Conservation (phyloP, 1,284 basidiomycete genomes). For the Ustilago crameri region DNA sequence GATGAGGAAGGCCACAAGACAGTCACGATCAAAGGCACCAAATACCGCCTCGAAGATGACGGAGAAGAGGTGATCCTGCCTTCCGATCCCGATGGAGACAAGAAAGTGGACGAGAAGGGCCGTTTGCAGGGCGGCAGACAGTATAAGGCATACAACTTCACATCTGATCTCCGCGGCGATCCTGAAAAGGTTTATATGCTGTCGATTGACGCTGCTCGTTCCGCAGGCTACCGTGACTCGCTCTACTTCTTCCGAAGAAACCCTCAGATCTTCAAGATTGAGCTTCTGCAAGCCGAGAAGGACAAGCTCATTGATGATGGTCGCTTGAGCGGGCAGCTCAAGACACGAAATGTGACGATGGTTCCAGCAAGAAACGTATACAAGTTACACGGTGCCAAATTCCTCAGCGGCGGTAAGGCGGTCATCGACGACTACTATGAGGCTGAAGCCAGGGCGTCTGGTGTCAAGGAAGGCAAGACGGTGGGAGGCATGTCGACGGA, state of each 20-base stretch:
- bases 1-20: constrained; percentile 70
- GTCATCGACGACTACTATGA: constrained; percentile 96
- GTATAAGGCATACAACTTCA: constrained; percentile 89
- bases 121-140: constrained; percentile 84
- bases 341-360: constrained; percentile 90
- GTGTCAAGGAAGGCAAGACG: constrained; percentile 64
- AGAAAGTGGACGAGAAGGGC: constrained; percentile 88
- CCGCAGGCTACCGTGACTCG: constrained; percentile 94
- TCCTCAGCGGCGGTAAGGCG: constrained; percentile 86
- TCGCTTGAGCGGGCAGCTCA: constrained; percentile 86
- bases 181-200: constrained; percentile 90
- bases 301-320: constrained; percentile 88
- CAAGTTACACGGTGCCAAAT: constrained; percentile 92
- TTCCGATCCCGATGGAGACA: constrained; percentile 85
- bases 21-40: constrained; percentile 79
- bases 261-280: constrained; percentile 86
- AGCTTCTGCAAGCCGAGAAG: constrained; percentile 74
- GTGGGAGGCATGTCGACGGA: constrained; percentile 56
- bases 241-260: constrained; percentile 95
- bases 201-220: constrained; percentile 94
- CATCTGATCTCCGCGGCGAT: constrained; percentile 79
- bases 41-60: constrained; percentile 82
- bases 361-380: constrained; percentile 91
- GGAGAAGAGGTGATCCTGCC: constrained; percentile 87
- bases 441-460: constrained; percentile 75